These are phyloP conservation scores for Globisporangium ultimum DNA, from an alignment of 352 stramenopile species.

Conservation along the genomic window DNA sequence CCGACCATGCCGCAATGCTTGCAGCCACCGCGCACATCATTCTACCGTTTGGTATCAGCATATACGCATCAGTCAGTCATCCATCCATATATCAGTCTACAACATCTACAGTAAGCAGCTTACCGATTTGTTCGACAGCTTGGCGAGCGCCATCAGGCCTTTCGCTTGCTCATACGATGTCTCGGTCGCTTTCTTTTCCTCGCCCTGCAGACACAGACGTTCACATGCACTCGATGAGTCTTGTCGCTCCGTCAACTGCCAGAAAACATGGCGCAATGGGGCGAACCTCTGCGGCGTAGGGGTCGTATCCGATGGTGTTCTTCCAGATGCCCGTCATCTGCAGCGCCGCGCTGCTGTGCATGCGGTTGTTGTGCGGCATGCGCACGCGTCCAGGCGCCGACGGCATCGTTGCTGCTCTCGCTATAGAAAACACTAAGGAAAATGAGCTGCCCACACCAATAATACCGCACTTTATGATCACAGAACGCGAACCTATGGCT, in stretches of 20 bases:
- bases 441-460: too few relatives aligned
- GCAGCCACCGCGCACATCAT: slow-evolving; percentile 72
- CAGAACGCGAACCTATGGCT: too few relatives aligned
- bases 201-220: slow-evolving; percentile 22
- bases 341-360: slow-evolving; percentile 91
- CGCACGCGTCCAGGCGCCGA: slow-evolving; percentile 84
- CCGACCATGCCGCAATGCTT: slow-evolving; percentile 91
- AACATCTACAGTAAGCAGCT: not conserved
- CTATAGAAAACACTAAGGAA: too few relatives aligned
- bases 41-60: slow-evolving; percentile 22
- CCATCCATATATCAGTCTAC: not conserved
- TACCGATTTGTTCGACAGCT: slow-evolving; percentile 93
- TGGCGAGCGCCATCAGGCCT: slow-evolving; percentile 92
- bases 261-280: not conserved
- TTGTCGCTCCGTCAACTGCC: not conserved
- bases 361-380: slow-evolving; percentile 98
- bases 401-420: slow-evolving; percentile 57
- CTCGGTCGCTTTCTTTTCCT: slow-evolving; percentile 58
- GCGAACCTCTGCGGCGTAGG: slow-evolving; percentile 75
- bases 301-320: slow-evolving; percentile 96
- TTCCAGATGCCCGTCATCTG: slow-evolving; percentile 97
- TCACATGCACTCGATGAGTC: not conserved
- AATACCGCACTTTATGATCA: too few relatives aligned
- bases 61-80: slow-evolving; percentile 1
- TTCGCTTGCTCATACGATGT: slow-evolving; percentile 87